phyloP scores from a whole-genome alignment of 768 basidiomycete species.

The Suillus tomentosus region DNA sequence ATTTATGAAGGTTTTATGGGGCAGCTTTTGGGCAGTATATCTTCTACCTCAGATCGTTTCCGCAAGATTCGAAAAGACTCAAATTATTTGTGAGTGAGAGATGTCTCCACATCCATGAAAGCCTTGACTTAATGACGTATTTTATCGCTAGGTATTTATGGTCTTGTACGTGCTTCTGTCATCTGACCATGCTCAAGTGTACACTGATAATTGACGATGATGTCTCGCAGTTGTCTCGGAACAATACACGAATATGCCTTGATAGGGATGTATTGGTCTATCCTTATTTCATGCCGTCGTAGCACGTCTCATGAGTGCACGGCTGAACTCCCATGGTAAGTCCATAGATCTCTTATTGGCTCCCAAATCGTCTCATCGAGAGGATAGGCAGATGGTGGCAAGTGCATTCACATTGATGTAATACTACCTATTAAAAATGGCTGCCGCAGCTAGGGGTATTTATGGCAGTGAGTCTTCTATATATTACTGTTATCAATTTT shows the following conservation, averaged over 20 bases:
- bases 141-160: background rate
- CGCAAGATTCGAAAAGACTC: constrained; percentile 15
- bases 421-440: background rate
- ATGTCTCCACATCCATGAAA: no score
- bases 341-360: background rate
- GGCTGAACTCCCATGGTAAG: constrained; percentile 3
- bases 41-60: constrained; percentile 23
- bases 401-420: background rate
- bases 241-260: constrained; percentile 1
- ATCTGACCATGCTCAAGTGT: background rate
- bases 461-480: background rate
- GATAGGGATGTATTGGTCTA: constrained; percentile 7
- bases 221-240: background rate
- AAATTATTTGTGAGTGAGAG: constrained; percentile 20
- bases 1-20: constrained; percentile 22
- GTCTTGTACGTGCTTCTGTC: background rate
- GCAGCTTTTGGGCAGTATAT: constrained; percentile 20
- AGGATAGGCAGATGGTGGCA: constrained; percentile 3
- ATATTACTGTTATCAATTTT: background rate
- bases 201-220: background rate
- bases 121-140: background rate
- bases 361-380: background rate
- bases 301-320: background rate
- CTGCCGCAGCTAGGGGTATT: background rate
- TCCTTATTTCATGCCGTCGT: constrained; percentile 6